Evolutionary conservation across 495 filamentous ascomycete genomes (phyloP).

Genomic region (Lophium mytilinum): DNA sequence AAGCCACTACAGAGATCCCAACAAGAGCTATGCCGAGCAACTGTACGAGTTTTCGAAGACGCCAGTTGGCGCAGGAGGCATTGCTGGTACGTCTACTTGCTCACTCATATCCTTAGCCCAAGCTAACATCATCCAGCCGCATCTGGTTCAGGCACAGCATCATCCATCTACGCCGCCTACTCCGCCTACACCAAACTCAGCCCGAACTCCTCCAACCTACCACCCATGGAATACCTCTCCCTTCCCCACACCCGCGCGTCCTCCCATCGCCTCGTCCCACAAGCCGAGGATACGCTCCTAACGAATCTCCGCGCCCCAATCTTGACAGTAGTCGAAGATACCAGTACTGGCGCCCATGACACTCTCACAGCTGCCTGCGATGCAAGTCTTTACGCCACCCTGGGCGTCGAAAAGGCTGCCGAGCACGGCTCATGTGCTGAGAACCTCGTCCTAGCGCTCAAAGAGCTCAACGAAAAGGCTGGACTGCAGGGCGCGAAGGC

Average conservation of each 20-base stretch:
- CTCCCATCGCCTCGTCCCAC: slow-evolving; percentile 28
- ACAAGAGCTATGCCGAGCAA: slow-evolving; percentile 35
- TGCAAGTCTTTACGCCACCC: slow-evolving; percentile 26
- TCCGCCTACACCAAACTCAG: slow-evolving; percentile 27
- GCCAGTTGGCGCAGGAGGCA: slow-evolving; percentile 33
- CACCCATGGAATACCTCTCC: slow-evolving; percentile 33
- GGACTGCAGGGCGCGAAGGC: slow-evolving; percentile 33
- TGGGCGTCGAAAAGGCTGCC: slow-evolving; percentile 31
- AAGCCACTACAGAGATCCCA: slow-evolving; percentile 30
- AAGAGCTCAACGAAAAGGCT: slow-evolving; percentile 34
- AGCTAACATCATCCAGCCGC: slow-evolving; percentile 11
- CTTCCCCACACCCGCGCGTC: slow-evolving; percentile 33
- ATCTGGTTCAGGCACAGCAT: slow-evolving; percentile 29
- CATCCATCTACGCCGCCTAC: slow-evolving; percentile 35
- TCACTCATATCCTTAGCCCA: not conserved
- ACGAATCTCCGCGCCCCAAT: slow-evolving; percentile 34
- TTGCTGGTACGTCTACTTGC: slow-evolving; percentile 17
- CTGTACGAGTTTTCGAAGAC: slow-evolving; percentile 37
- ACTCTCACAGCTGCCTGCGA: slow-evolving; percentile 37
- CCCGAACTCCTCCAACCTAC: slow-evolving; percentile 1
- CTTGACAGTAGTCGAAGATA: slow-evolving; percentile 34
- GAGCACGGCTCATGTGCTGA: slow-evolving; percentile 35
- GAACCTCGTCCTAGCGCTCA: slow-evolving; percentile 36
- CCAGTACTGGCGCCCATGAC: slow-evolving; percentile 33
- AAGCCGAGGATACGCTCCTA: slow-evolving; percentile 29